Evolutionary conservation across 495 filamentous ascomycete genomes (phyloP).

Genomic region (Penicillium longicatenatum): DNA sequence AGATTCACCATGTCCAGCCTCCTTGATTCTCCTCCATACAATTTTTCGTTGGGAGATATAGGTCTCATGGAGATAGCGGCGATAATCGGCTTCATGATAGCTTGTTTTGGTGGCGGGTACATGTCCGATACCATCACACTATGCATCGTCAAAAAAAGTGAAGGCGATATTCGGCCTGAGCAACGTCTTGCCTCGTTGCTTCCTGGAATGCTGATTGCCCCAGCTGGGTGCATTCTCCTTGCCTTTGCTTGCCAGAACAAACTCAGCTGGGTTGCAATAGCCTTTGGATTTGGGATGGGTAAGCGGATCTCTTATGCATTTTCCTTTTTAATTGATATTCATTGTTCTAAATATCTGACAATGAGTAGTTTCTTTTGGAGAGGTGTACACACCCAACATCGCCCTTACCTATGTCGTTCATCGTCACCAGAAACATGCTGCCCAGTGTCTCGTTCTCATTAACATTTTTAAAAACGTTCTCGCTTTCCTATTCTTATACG

Average conservation of each 20-base stretch:
- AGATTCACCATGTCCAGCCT: slow-evolving; percentile 10
- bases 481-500: slow-evolving; percentile 6
- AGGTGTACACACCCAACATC: slow-evolving; percentile 9
- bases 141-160: neutral
- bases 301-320: too few relatives aligned
- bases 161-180: neutral
- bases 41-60: neutral
- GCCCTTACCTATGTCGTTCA: slow-evolving; percentile 12
- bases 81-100: slow-evolving; percentile 7
- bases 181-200: slow-evolving; percentile 4
- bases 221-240: slow-evolving; percentile 8
- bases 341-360: too few relatives aligned
- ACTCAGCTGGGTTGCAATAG: slow-evolving; percentile 9
- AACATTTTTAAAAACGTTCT: slow-evolving; percentile 12
- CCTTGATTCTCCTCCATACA: slow-evolving; percentile 2
- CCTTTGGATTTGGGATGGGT: slow-evolving; percentile 6
- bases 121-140: slow-evolving; percentile 4
- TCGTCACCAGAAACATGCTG: slow-evolving; percentile 5
- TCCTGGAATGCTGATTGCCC: slow-evolving; percentile 5
- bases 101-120: slow-evolving; percentile 6
- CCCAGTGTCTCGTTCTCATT: slow-evolving; percentile 7
- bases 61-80: slow-evolving; percentile 10
- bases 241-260: slow-evolving; percentile 9
- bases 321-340: too few relatives aligned
- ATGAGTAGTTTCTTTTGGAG: slow-evolving; percentile 3